These are phyloP conservation scores for Bonia amplexicaulis DNA, from an alignment of 176 grass and related monocot species.

Conservation along the genomic window DNA sequence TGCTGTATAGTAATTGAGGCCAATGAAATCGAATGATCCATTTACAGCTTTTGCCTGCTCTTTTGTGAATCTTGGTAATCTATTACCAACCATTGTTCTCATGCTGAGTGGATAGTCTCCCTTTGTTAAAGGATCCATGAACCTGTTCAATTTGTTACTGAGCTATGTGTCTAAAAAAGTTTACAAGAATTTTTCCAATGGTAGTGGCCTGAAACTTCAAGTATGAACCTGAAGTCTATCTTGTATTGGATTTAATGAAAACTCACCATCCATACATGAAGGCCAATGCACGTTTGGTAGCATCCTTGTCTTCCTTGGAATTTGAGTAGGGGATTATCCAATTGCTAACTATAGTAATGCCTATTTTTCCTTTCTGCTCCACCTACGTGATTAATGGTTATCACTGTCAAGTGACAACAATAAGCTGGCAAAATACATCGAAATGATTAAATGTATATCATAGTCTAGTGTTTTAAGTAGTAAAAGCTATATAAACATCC, in stretches of 20 bases:
- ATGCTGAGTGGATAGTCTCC: conserved; percentile 75
- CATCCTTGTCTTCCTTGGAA: conserved; percentile 56
- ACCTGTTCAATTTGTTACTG: conserved; percentile 46
- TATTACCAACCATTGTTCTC: conserved; percentile 49
- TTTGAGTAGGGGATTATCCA: conserved; percentile 74
- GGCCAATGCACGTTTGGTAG: conserved; percentile 56
- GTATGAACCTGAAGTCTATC: not conserved
- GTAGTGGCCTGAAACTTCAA: not conserved
- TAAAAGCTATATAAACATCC: not conserved
- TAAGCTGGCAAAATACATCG: not conserved
- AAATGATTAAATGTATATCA: not conserved
- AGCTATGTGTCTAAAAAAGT: conserved; percentile 21
- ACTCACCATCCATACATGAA: conserved; percentile 99
- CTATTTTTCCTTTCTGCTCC: conserved; percentile 69
- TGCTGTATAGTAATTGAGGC: conserved; percentile 85
- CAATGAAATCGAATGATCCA: conserved; percentile 88
- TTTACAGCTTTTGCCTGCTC: conserved; percentile 60
- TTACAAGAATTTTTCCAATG: not conserved
- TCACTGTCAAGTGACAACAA: not conserved
- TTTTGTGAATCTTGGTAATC: conserved; percentile 74
- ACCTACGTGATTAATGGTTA: conserved; percentile 25
- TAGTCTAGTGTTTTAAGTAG: not conserved
- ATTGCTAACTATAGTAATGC: conserved; percentile 66
- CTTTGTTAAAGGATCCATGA: conserved; percentile 73
- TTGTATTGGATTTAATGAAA: not conserved